These are phyloP conservation scores for Zymoseptoria brevis DNA, from an alignment of 2,329 filamentous ascomycete genomes.

Conservation along the genomic window DNA sequence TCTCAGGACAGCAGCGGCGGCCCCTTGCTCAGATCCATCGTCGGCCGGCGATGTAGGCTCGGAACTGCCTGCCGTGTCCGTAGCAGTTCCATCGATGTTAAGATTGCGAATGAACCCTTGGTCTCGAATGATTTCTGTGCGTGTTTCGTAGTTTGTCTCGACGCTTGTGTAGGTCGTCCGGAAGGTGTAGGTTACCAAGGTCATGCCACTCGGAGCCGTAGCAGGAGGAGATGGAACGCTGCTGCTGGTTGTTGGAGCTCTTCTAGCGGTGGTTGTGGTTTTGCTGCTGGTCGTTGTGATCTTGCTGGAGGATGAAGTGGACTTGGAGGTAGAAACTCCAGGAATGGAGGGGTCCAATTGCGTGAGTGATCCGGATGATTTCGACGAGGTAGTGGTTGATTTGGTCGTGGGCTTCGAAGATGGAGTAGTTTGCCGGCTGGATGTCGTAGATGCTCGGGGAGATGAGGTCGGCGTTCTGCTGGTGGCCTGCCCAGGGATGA, in stretches of 20 bases:
- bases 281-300: neutral
- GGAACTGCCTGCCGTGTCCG: neutral
- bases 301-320: neutral
- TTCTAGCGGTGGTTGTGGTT: neutral
- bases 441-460: neutral
- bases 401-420: neutral
- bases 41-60: neutral
- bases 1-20: slow-evolving; percentile 39
- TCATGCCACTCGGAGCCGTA: neutral
- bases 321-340: neutral
- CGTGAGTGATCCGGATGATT: neutral
- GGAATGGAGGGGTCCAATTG: neutral
- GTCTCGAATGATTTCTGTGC: neutral
- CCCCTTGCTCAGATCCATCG: neutral
- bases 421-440: neutral
- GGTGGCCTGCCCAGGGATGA: neutral
- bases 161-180: neutral
- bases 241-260: neutral
- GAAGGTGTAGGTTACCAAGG: neutral
- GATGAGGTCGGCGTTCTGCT: neutral
- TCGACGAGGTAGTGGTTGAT: neutral
- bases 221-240: neutral
- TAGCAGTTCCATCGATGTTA: neutral
- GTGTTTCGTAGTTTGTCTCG: neutral
- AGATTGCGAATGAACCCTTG: neutral